Base-by-base conservation (phyloP, 768 basidiomycete genomes). In the Hypsizygus marmoreus region DNA sequence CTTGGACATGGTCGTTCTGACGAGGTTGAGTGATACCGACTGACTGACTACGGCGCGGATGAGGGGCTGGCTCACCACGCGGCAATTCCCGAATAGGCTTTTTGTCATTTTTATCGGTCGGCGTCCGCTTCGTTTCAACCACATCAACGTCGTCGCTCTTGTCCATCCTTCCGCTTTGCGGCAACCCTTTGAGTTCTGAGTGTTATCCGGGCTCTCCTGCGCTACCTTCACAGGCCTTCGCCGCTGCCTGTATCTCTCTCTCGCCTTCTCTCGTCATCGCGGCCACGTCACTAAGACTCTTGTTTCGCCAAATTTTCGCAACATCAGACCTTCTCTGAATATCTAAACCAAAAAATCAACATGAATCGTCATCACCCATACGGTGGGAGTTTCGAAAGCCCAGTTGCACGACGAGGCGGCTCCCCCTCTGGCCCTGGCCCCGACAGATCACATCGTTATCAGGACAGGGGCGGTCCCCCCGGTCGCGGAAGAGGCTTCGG, bases 311-410 rank as follows among this genome's bases (percentile, higher is more conserved):
- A 50, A 34, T 26, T 36, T 19, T 45, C 34, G 19, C 46, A 44
- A 43, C 49, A 45, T 44, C 47, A 44, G 54, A 53, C 44, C 55
- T 30, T 45, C 49, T 40, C 58, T 40, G 55, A 58, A 44, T 23
- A 49, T 49, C 50, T 57, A 51, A 59, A 60, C 51, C 43, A 63
- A 63, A 63, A 61, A 56, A 49, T n/a, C n/a, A n/a, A n/a, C n/a
- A 92, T 93, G 90, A 89, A 91, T 70, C 88, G 90, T 61, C 90
- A 91, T 70, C 88, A 92, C 79, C 91, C 91, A 19, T 93, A 93
- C 70, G 80, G 80, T 57, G 76, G 76, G 54, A 70, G 72, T 61
- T 84, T 81, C 74, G 88, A 88, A 50, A 61, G 50, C 55, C 55
- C 60, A 37, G 47, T 74, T 30, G 67, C 71, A 35, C 75, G 81